Evolutionary conservation across 441 rosid genomes (phyloP), one percentile per base, ranked within the genome.

Genomic region (Adansonia grandidieri): DNA sequence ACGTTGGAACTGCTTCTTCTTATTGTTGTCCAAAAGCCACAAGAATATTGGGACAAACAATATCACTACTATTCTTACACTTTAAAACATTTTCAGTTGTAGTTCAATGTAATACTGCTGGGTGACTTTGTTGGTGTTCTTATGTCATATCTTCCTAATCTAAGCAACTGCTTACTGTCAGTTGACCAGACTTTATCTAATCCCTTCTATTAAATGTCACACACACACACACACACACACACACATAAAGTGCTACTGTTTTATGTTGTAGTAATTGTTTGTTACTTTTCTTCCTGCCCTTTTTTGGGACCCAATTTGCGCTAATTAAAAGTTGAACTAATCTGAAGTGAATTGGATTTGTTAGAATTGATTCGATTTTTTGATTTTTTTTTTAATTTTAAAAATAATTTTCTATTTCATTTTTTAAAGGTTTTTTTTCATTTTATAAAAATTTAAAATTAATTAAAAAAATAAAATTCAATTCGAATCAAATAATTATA

Each of bases 121-220:
- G 53, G 8, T 28, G 4, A 11, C 13, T n/a, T 4, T 19, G 15
- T 19, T 17, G 15, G 47, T 14, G 69, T 28, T 62, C 42, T 40
- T 62, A 62, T 62, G 7, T 62, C 7, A 40, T n/a, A 5, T 56
- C 22, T 24, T 67, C 53, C n/a, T 56, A 73, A 73, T 37, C 17
- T 37, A 54, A 19, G 37, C 75, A 72, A 17, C 64, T 72, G 64
- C 51, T n/a, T 72, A 17, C 75, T 54, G 37, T 54, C 61, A 28
- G 71, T 71, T 65, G 67, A 45, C 11, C 58, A 75, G 64, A 40
- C 24, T 70, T n/a, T 37, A 63, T 45, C 44, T 32, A 20, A 61
- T 45, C 54, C 54, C 15, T 61, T 61, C 13, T 15, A 58, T 24
- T 45, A 20, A 28, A 51, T 28, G 74, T 24, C 37, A 4, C 1